These are phyloP conservation scores for Backusella morwellensis DNA, from an alignment of 192 early-diverging fungal genomes.

Conservation along the genomic window DNA sequence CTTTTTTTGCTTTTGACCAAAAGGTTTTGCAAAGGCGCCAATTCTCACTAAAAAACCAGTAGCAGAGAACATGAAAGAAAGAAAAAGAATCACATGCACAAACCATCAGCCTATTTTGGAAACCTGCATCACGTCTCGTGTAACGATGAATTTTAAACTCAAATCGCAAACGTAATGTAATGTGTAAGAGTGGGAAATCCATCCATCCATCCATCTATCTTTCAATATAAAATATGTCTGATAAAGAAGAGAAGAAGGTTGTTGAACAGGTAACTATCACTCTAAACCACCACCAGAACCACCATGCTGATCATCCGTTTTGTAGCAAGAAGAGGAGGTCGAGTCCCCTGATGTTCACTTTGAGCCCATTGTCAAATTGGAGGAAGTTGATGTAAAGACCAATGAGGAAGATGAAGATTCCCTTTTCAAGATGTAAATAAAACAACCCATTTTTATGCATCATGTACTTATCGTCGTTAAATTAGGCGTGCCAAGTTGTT, in stretches of 20 bases:
- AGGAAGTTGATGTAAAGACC: slow-evolving; percentile 91
- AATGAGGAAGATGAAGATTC: slow-evolving; percentile 93
- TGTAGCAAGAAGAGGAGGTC: slow-evolving; percentile 71
- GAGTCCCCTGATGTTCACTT: slow-evolving; percentile 90
- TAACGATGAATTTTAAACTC: background rate
- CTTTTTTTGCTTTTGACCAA: no score
- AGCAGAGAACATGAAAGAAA: no score
- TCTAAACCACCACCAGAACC: background rate
- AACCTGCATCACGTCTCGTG: background rate
- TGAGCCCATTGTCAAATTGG: slow-evolving; percentile 93
- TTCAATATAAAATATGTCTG: slow-evolving; percentile 24
- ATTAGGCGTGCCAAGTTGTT: slow-evolving; percentile 94
- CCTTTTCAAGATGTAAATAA: slow-evolving; percentile 83
- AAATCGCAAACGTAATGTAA: background rate
- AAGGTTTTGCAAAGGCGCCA: no score
- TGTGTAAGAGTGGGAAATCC: background rate
- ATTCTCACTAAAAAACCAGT: no score
- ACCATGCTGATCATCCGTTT: background rate
- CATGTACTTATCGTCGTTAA: background rate
- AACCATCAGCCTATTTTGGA: background rate
- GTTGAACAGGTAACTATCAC: slow-evolving; percentile 27
- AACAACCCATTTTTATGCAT: background rate
- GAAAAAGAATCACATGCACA: background rate
- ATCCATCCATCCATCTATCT: slow-evolving; percentile 16
- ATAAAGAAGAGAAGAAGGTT: slow-evolving; percentile 40